Percentiles rank a stretch among this genome's conserved stretches.
Evolutionary conservation across 805 yeast species (phyloP).

Genomic region (Candida broadrunensis): DNA sequence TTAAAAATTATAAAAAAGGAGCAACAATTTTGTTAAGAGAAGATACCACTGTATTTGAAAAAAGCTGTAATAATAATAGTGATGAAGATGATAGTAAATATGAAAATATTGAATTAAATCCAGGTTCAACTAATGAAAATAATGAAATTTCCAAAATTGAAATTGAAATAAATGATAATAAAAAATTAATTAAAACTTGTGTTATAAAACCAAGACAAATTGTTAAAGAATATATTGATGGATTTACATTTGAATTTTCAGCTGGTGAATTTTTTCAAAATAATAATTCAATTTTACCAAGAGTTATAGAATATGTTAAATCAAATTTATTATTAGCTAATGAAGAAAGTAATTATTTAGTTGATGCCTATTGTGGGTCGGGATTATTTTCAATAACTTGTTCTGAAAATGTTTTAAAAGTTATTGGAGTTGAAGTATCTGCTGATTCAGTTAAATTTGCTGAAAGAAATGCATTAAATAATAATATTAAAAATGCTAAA

Average conservation of each 20-base stretch:
- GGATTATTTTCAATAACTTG: constrained; percentile 91
- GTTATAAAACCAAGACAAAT: constrained; percentile 76
- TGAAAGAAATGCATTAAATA: constrained; percentile 69
- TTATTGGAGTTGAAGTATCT: constrained; percentile 91
- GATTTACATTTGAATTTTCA: constrained; percentile 77
- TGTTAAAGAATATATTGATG: constrained; percentile 73
- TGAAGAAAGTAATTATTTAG: constrained; percentile 54
- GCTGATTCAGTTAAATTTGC: constrained; percentile 92
- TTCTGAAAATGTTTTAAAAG: constrained; percentile 74
- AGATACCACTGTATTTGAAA: constrained; percentile 47
- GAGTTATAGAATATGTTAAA: constrained; percentile 77
- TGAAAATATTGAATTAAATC: constrained; percentile 14
- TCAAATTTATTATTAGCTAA: constrained; percentile 53
- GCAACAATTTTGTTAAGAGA: constrained; percentile 87
- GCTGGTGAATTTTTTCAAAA: constrained; percentile 98
- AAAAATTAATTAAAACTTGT: constrained; percentile 58
- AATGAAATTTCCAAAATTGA: constrained; percentile 30
- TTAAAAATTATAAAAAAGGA: constrained; percentile 60
- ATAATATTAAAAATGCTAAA: constrained; percentile 72
- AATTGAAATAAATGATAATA: constrained; percentile 20
- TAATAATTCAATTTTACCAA: constrained; percentile 85
- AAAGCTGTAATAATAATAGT: no score
- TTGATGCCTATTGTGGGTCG: constrained; percentile 95
- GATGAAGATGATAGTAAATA: constrained; percentile 6
- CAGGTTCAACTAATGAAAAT: constrained; percentile 25